Conservation (phyloP, 176 grass and related monocot genomes). For the Oryza glaberrima region DNA sequence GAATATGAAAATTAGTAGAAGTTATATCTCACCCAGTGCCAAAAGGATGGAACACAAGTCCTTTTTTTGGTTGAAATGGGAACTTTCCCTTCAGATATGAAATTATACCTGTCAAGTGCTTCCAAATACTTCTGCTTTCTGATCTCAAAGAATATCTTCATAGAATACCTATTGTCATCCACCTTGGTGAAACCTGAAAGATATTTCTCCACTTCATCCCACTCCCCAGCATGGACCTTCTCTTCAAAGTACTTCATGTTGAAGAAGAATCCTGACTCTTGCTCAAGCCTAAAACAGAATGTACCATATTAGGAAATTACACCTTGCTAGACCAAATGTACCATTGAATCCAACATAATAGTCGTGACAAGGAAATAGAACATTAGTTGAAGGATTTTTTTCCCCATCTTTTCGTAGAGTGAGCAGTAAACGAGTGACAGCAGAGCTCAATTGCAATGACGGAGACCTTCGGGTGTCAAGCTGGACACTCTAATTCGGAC, state of each 20-base stretch:
- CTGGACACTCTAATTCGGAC: neutral
- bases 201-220: slow-evolving; percentile 97
- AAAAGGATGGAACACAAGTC: slow-evolving; percentile 16
- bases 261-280: slow-evolving; percentile 94
- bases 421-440: neutral
- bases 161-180: slow-evolving; percentile 97
- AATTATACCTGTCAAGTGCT: slow-evolving; percentile 83
- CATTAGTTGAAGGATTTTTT: neutral
- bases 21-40: slow-evolving; percentile 7
- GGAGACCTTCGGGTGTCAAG: neutral
- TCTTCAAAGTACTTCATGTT: slow-evolving; percentile 97
- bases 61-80: slow-evolving; percentile 10
- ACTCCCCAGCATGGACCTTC: slow-evolving; percentile 85
- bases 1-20: neutral
- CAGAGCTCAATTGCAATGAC: neutral
- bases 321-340: neutral
- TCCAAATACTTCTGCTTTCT: slow-evolving; percentile 99
- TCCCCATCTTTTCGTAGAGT: neutral
- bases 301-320: neutral
- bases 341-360: slow-evolving; percentile 7
- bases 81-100: neutral
- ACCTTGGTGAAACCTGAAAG: slow-evolving; percentile 97
- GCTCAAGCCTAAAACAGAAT: slow-evolving; percentile 73
- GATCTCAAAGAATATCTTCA: slow-evolving; percentile 99
- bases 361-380: neutral